Conservation (phyloP, 768 basidiomycete species). For the Mycena amicta region DNA sequence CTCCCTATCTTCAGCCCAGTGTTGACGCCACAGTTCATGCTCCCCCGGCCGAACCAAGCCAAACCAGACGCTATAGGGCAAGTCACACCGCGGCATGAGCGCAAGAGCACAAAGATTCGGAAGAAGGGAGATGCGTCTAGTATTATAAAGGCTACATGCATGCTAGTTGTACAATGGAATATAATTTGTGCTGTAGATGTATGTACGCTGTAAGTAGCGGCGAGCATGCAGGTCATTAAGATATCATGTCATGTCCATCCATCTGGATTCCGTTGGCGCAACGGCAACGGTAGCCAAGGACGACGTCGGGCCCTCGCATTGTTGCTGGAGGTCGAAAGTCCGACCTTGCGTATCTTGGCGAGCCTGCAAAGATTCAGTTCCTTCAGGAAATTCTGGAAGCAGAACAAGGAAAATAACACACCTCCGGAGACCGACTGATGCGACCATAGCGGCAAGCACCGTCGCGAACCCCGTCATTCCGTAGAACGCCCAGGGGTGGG, state of each 20-base stretch:
- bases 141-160: not conserved
- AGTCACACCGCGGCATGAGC: too few species aligned
- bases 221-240: not conserved
- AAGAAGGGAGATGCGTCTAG: not conserved
- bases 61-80: too few species aligned
- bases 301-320: slow-evolving; percentile 22
- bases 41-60: too few species aligned
- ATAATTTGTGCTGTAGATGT: not conserved
- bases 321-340: slow-evolving; percentile 32
- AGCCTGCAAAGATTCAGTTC: slow-evolving; percentile 24
- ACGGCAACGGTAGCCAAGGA: slow-evolving; percentile 42
- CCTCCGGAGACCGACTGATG: slow-evolving; percentile 68
- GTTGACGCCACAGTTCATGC: not conserved
- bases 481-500: slow-evolving; percentile 73
- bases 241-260: slow-evolving; percentile 38
- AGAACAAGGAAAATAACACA: slow-evolving; percentile 30
- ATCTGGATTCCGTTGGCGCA: slow-evolving; percentile 41
- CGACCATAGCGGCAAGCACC: slow-evolving; percentile 59
- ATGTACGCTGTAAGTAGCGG: not conserved
- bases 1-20: not conserved
- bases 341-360: slow-evolving; percentile 49
- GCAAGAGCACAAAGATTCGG: too few species aligned
- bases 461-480: slow-evolving; percentile 62
- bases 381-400: slow-evolving; percentile 7
- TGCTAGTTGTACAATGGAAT: not conserved